These are phyloP conservation scores for Monascus purpureus DNA, from an alignment of 495 filamentous ascomycete genomes.

Conservation along the genomic window DNA sequence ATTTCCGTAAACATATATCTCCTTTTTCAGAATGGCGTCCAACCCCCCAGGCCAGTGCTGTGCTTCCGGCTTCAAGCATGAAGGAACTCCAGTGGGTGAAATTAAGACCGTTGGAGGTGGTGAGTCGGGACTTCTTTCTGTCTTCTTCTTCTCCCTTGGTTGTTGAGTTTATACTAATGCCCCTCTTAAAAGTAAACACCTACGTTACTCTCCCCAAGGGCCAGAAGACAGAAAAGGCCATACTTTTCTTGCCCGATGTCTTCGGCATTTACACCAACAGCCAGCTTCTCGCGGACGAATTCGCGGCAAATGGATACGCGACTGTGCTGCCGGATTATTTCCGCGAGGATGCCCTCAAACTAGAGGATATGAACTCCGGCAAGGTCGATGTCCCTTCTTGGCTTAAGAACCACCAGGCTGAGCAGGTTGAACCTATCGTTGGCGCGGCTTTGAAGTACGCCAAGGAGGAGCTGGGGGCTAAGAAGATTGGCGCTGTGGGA, in stretches of 20 bases:
- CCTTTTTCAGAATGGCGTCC: slow-evolving; percentile 40
- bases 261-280: slow-evolving; percentile 63
- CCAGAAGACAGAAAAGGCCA: slow-evolving; percentile 27
- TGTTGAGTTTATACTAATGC: slow-evolving; percentile 6
- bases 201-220: slow-evolving; percentile 29
- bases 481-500: slow-evolving; percentile 49
- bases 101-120: slow-evolving; percentile 25
- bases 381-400: slow-evolving; percentile 49
- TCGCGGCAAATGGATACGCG: slow-evolving; percentile 68
- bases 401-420: slow-evolving; percentile 41
- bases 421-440: slow-evolving; percentile 51
- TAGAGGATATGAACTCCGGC: slow-evolving; percentile 37
- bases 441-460: slow-evolving; percentile 44
- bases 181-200: slow-evolving; percentile 19
- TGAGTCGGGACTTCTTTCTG: slow-evolving; percentile 7
- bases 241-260: slow-evolving; percentile 46
- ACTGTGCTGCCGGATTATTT: slow-evolving; percentile 66
- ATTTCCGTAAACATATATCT: background rate
- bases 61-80: slow-evolving; percentile 38
- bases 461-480: slow-evolving; percentile 40
- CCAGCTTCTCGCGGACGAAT: slow-evolving; percentile 73
- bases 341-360: slow-evolving; percentile 49
- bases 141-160: background rate
- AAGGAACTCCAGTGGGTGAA: slow-evolving; percentile 28
- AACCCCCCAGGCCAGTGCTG: slow-evolving; percentile 44